A percentile compares a stretch with the other conserved stretches of the same genome.
Evolutionary conservation across 208 protist genomes (phyloP).

Genomic region (Leishmania gerbilli): DNA sequence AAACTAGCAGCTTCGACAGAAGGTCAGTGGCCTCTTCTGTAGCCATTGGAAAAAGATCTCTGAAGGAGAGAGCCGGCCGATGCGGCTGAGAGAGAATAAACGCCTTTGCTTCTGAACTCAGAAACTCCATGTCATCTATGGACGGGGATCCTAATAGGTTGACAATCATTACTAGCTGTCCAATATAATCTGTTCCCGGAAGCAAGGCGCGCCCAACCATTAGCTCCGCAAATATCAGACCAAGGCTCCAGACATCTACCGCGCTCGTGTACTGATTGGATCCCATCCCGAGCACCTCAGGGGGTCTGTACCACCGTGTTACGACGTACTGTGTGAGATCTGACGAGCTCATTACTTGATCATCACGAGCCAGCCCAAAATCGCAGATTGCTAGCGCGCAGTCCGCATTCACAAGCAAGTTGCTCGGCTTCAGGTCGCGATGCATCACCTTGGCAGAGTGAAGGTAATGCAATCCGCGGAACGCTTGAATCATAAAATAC

Average conservation of each 20-base stretch:
- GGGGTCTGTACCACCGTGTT: constrained; percentile 99
- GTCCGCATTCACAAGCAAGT: constrained; percentile 96
- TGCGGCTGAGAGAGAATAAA: constrained; percentile 77
- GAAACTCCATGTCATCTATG: constrained; percentile 82
- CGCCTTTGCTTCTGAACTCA: constrained; percentile 74
- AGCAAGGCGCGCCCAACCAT: constrained; percentile 98
- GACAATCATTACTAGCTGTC: constrained; percentile 85
- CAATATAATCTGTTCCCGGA: constrained; percentile 83
- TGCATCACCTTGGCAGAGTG: constrained; percentile 98
- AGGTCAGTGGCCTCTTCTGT: constrained; percentile 94
- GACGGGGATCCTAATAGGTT: constrained; percentile 80
- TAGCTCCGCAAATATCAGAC: constrained; percentile 99
- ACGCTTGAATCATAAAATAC: constrained; percentile 99
- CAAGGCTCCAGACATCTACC: constrained; percentile 97
- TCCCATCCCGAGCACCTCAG: constrained; percentile 96
- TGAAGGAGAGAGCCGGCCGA: constrained; percentile 48
- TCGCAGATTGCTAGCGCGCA: constrained; percentile 96
- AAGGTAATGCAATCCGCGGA: constrained; percentile 95
- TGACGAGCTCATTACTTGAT: constrained; percentile 48
- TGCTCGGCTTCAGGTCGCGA: constrained; percentile 95
- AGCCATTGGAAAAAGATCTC: constrained; percentile 92
- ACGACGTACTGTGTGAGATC: constrained; percentile 97
- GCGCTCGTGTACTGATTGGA: constrained; percentile 94
- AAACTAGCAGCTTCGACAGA: constrained; percentile 94
- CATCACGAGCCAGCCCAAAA: constrained; percentile 91